phyloP scores from a whole-genome alignment of 2,329 filamentous ascomycete species.

The Trichoderma citrinoviride region DNA sequence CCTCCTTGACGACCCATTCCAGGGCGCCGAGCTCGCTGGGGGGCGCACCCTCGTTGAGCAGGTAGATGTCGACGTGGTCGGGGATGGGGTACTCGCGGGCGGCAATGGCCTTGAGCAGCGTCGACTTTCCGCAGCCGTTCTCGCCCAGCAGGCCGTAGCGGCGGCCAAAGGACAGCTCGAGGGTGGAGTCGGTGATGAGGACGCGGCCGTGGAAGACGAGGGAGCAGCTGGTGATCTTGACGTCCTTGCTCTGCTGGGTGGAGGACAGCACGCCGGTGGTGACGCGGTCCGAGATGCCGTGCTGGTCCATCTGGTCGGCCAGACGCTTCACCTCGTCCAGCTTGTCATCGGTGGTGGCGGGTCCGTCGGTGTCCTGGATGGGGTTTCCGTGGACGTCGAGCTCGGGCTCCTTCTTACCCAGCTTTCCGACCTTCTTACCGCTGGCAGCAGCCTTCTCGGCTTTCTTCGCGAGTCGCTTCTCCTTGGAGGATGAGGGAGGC shows the following conservation, averaged over 20 bases:
- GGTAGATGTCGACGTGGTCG: constrained; percentile 95
- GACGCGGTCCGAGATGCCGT: constrained; percentile 94
- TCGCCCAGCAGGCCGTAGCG: constrained; percentile 94
- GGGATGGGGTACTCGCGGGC: constrained; percentile 94
- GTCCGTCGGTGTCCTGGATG: constrained; percentile 55
- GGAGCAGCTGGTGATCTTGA: constrained; percentile 92
- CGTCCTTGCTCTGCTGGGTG: constrained; percentile 79
- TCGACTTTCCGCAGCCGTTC: constrained; percentile 99
- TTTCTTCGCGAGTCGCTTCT: constrained; percentile 70
- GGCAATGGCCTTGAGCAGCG: constrained; percentile 91
- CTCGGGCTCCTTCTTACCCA: constrained; percentile 61
- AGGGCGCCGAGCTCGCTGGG: constrained; percentile 85
- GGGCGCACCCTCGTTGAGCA: constrained; percentile 94
- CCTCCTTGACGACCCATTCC: constrained; percentile 96
- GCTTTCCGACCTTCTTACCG: constrained; percentile 76
- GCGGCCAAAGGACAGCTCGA: constrained; percentile 90
- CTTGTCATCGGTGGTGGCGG: constrained; percentile 70
- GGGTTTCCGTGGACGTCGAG: constrained; percentile 62
- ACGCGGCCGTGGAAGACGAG: constrained; percentile 98
- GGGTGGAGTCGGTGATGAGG: constrained; percentile 86
- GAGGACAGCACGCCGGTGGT: constrained; percentile 96
- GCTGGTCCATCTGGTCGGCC: constrained; percentile 89
- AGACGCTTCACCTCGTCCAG: constrained; percentile 81
- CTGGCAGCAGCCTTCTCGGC: constrained; percentile 68
- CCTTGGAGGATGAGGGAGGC: constrained; percentile 64